These are phyloP conservation scores for Ambispora gerdemannii DNA, from an alignment of 192 early-diverging fungal species.

Conservation along the genomic window DNA sequence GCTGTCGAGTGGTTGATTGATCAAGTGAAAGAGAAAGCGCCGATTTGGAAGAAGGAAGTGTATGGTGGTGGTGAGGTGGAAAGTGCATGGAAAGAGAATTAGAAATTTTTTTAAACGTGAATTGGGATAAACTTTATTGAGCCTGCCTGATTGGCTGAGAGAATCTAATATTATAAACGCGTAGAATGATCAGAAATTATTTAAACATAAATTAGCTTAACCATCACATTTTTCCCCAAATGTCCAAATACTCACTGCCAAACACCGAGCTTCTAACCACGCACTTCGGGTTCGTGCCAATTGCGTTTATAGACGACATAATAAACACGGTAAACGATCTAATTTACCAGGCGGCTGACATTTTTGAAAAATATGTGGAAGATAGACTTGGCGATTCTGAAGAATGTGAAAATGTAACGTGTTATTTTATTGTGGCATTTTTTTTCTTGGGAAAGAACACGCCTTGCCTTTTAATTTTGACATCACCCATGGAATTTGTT, in stretches of 20 bases:
- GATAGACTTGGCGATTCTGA: conserved; percentile 20
- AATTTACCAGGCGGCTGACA: conserved; percentile 66
- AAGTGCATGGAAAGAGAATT: conserved; percentile 39
- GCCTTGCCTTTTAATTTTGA: not conserved
- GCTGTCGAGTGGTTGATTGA: conserved; percentile 84
- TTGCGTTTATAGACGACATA: conserved; percentile 80
- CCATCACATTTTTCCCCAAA: too few relatives aligned
- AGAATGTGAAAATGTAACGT: conserved; percentile 16
- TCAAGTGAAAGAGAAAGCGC: conserved; percentile 78
- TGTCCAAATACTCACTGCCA: too few relatives aligned
- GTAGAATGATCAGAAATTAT: too few relatives aligned
- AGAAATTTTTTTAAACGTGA: too few relatives aligned
- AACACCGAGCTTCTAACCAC: conserved; percentile 58
- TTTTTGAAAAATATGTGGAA: conserved; percentile 67
- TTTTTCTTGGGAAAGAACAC: not conserved
- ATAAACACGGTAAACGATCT: conserved; percentile 74
- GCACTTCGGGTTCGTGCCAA: conserved; percentile 77
- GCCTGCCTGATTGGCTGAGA: too few relatives aligned
- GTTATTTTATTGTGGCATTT: too few relatives aligned
- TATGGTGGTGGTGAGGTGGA: conserved; percentile 83
- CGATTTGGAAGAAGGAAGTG: conserved; percentile 95
- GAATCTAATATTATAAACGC: too few relatives aligned
- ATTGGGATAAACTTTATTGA: too few relatives aligned
- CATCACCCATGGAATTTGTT: not conserved
- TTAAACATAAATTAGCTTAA: too few relatives aligned